phyloP scores from a whole-genome alignment of 139 green algal genomes.

The Chlorella sp. region DNA sequence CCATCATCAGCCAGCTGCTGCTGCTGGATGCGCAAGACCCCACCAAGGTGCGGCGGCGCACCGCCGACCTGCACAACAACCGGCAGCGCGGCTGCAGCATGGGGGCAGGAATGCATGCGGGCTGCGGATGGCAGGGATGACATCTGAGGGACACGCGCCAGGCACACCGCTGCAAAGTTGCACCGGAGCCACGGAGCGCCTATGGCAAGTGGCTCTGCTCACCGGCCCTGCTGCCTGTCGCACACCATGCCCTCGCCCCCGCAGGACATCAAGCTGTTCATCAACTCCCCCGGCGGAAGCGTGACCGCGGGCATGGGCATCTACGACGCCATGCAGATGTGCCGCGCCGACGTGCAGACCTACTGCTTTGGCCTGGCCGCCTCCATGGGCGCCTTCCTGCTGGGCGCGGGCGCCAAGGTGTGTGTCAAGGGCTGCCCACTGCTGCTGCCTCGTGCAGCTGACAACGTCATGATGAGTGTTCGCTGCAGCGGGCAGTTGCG shows the following conservation, averaged over 20 bases:
- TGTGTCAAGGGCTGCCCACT: too few relatives aligned
- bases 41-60: conserved; percentile 63
- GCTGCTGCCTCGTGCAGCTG: too few relatives aligned
- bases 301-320: conserved; percentile 99
- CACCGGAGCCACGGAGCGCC: too few relatives aligned
- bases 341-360: conserved; percentile 66
- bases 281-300: conserved; percentile 98
- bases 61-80: too few relatives aligned
- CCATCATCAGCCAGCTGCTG: conserved; percentile 96
- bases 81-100: neutral
- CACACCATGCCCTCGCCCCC: neutral
- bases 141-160: too few relatives aligned
- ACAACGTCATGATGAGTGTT: too few relatives aligned
- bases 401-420: conserved; percentile 84
- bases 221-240: neutral
- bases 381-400: conserved; percentile 99
- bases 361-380: conserved; percentile 99
- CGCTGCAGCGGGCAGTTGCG: too few relatives aligned
- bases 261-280: conserved; percentile 99
- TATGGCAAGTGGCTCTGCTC: too few relatives aligned
- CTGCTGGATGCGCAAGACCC: conserved; percentile 95
- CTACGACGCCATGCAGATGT: conserved; percentile 97
- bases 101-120: too few relatives aligned
- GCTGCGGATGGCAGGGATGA: too few relatives aligned
- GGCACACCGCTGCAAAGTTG: too few relatives aligned